A percentile compares a stretch with the other conserved stretches of the same genome.
Conservation (phyloP, 2,329 filamentous ascomycete genomes). For the Magnaporthiopsis poae region DNA sequence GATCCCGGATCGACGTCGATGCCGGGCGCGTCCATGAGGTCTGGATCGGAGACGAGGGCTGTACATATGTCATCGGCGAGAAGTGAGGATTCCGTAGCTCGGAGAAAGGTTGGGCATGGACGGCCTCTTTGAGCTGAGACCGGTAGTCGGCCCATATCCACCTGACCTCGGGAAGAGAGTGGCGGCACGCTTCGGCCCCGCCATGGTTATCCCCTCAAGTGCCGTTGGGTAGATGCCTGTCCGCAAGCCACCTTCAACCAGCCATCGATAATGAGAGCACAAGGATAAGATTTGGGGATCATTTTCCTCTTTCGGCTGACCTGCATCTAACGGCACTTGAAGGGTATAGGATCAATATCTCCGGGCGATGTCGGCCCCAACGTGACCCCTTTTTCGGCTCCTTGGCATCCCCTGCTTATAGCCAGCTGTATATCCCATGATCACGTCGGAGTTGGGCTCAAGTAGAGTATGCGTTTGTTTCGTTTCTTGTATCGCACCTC, state of each 20-base stretch:
- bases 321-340: no score
- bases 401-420: background rate
- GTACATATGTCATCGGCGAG: slow-evolving; percentile 58
- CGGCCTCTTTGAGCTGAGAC: background rate
- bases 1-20: slow-evolving; percentile 57
- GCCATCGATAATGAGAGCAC: no score
- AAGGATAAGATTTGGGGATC: no score
- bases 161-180: no score
- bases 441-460: background rate
- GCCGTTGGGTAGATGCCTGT: no score
- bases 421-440: background rate
- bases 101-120: background rate
- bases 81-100: slow-evolving; percentile 17
- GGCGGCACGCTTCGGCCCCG: background rate
- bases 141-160: background rate
- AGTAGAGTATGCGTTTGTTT: background rate
- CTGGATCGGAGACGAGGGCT: slow-evolving; percentile 56
- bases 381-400: background rate
- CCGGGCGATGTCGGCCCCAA: background rate
- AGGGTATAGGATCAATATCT: background rate
- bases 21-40: slow-evolving; percentile 57
- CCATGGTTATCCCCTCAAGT: background rate
- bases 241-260: no score
- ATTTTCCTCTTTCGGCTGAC: no score
- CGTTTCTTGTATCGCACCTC: background rate